Evolutionary conservation across 192 early-diverging fungal species (phyloP).

Genomic region (Linnemannia schmuckeri): DNA sequence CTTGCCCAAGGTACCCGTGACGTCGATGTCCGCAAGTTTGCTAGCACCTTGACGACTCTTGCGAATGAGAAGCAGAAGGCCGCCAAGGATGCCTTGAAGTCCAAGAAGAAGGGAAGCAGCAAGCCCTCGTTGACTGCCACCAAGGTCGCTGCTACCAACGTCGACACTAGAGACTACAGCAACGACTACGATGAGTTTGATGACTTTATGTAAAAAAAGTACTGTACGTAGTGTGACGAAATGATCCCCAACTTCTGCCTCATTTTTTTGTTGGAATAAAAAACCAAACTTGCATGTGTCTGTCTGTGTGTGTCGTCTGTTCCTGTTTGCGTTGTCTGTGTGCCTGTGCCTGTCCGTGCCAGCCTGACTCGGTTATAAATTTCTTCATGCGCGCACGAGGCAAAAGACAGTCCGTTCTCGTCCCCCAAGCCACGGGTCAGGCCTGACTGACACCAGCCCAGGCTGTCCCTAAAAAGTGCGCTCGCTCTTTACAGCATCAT

Average conservation of each 20-base stretch:
- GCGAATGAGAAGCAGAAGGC: constrained; percentile 83
- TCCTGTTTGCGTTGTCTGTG: background rate
- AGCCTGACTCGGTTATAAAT: no score
- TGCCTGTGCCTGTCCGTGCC: background rate
- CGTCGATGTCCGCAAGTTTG: constrained; percentile 71
- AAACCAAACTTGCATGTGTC: background rate
- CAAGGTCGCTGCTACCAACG: constrained; percentile 60
- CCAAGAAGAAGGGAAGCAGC: constrained; percentile 73
- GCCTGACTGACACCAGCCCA: background rate
- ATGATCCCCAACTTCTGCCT: background rate
- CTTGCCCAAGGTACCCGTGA: constrained; percentile 63
- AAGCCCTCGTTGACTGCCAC: constrained; percentile 56
- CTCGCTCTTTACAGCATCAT: background rate
- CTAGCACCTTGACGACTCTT: constrained; percentile 72
- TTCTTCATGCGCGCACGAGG: background rate
- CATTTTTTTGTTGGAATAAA: constrained; percentile 2
- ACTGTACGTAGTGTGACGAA: background rate
- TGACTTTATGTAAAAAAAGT: constrained; percentile 30
- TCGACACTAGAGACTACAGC: constrained; percentile 66
- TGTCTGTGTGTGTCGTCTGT: background rate
- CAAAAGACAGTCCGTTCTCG: background rate
- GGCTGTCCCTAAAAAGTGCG: background rate
- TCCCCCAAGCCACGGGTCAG: background rate
- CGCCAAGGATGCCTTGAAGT: constrained; percentile 71
- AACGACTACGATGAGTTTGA: constrained; percentile 49